Conservation (phyloP, 2,329 filamentous ascomycete species). For the Amesomyces nigricolor region DNA sequence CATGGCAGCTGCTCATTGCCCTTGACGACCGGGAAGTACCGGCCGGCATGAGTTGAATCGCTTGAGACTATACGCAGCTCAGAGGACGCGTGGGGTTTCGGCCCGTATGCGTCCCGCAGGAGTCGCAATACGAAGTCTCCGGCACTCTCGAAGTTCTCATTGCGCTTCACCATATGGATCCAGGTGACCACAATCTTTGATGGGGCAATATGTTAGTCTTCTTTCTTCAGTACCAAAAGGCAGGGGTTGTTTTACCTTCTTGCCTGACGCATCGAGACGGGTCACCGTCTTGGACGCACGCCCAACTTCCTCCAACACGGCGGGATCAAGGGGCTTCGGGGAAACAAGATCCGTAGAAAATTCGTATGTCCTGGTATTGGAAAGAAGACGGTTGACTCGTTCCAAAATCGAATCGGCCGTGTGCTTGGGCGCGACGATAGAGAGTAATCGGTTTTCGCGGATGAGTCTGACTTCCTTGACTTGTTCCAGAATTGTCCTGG, state of each 20-base stretch:
- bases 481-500: constrained; percentile 28
- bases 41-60: constrained; percentile 21
- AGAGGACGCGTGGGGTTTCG: constrained; percentile 19
- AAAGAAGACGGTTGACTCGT: constrained; percentile 31
- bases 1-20: constrained; percentile 33
- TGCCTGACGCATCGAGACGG: constrained; percentile 30
- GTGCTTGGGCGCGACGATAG: constrained; percentile 34
- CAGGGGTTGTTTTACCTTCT: constrained; percentile 18
- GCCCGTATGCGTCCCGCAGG: constrained; percentile 33
- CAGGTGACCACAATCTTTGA: constrained; percentile 37
- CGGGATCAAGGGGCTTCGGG: constrained; percentile 23
- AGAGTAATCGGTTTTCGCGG: constrained; percentile 28
- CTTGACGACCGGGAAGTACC: constrained; percentile 30
- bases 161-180: constrained; percentile 31
- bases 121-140: constrained; percentile 44
- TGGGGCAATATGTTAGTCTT: neutral
- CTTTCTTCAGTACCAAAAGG: neutral
- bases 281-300: constrained; percentile 37
- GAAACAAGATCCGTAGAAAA: constrained; percentile 28
- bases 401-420: constrained; percentile 34
- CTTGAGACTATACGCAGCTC: constrained; percentile 23
- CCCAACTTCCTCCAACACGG: constrained; percentile 34
- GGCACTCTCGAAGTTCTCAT: constrained; percentile 34
- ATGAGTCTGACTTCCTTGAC: constrained; percentile 37
- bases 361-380: constrained; percentile 21